Percentiles rank a stretch among this genome's conserved stretches.
phyloP scores from a whole-genome alignment of 129 eudicot genomes.

The Artemisia argyi region DNA sequence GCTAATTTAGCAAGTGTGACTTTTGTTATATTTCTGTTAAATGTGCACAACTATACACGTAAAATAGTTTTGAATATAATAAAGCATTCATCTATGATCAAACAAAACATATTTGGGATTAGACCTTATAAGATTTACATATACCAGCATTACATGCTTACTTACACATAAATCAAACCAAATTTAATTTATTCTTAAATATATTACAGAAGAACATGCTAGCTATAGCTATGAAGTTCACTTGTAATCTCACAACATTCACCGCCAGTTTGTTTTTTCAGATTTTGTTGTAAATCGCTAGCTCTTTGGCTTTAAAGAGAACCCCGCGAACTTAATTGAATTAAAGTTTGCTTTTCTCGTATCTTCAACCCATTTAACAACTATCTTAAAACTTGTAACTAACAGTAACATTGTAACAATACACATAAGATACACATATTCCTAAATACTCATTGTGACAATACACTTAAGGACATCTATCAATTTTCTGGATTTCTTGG shows the following conservation, averaged over 20 bases:
- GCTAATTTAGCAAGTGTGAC: too few relatives aligned
- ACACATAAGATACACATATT: too few relatives aligned
- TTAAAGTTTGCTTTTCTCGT: conserved; percentile 57
- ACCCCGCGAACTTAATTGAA: conserved; percentile 57
- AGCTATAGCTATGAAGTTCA: not conserved
- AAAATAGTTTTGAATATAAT: too few relatives aligned
- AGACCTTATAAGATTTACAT: not conserved
- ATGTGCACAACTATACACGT: too few relatives aligned
- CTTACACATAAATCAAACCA: not conserved
- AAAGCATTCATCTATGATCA: too few relatives aligned
- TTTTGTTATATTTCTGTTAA: too few relatives aligned
- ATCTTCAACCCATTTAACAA: conserved; percentile 60
- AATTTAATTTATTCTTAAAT: conserved; percentile 1
- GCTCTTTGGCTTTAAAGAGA: conserved; percentile 37
- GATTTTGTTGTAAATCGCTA: conserved; percentile 21
- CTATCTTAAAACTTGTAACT: not conserved
- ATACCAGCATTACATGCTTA: not conserved
- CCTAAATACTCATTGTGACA: too few relatives aligned
- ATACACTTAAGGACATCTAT: too few relatives aligned
- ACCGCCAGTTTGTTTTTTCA: conserved; percentile 2
- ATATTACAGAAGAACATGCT: not conserved
- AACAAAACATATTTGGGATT: too few relatives aligned
- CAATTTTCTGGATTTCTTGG: too few relatives aligned
- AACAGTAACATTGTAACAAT: too few relatives aligned
- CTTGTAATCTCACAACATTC: conserved; percentile 32